Base-by-base conservation (phyloP, 495 filamentous ascomycete species). In the Aspergillus indologenus region DNA sequence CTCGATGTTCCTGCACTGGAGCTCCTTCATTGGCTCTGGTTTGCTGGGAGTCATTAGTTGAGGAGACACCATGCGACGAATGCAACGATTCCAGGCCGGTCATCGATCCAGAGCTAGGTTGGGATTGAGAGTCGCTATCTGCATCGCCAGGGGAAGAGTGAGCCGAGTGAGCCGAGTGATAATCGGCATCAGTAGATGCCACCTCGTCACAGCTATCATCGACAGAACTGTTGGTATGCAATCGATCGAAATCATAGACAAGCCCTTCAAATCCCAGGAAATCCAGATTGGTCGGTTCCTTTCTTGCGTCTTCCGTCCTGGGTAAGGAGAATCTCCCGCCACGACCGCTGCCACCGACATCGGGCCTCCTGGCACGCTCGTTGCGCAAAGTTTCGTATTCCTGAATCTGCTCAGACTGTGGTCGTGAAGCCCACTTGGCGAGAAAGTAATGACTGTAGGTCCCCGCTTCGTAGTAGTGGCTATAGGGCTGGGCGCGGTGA, bases 401-500 rank as follows among this genome's bases (percentile, higher is more conserved):
- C 1, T 14, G 19, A 5, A 66, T 54, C 53, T 74, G 61, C 23
- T 59, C 56, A 9, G 26, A 0, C 31, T 15, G n/a, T 53, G 53
- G 0, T 45, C 15, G 3, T 59, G 44, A 17, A 60, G 48, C 63
- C 71, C 70, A 76, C 17, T 58, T 54, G 5, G 72, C 65, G 11
- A 76, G 58, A 55, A 76, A 74, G 54, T 67, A 76, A 47, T 69
- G 63, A 12, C 65, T 60, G 47, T 66, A 67, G 4, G 60, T 58
- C 0, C 68, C 72, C 2, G 58, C 23, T 12, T 75, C 73, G 54
- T 62, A 75, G 52, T 56, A 58, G 45, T 78, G 75, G 48, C 68
- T 73, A 58, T 63, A 75, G 3, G 75, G 75, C 54, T 77, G 75
- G 17, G 75, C 75, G 24, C 73, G 69, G 54, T 79, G 75, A 54